Base-by-base conservation (phyloP, 371 early-diverging fungal genomes). In the Batkoa obscura region DNA sequence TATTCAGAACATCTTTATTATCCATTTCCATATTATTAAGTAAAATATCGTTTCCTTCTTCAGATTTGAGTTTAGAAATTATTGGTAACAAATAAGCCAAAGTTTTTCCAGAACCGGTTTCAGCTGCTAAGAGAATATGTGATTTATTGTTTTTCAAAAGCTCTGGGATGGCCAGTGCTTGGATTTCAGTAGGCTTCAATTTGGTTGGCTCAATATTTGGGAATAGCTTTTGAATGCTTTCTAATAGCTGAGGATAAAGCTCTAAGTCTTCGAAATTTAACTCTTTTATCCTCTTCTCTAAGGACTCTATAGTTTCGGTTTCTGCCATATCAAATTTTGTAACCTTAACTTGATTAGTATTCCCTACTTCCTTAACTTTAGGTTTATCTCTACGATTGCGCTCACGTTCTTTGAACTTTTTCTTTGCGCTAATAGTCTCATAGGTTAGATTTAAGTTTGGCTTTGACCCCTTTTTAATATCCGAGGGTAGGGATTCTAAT, bases 41-140 rank as follows among this genome's bases (percentile, higher is more conserved):
- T 34, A 31, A 17, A 12, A 50, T 56, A 33, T 32, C 3, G 64
- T 15, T 79, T 70, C 58, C 70, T 53, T 66, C 88, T 75, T 67
- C 91, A 4, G 43, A 42, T 58, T 80, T 94, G 62, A 78, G 78
- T 72, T 68, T 66, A 30, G 84, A 72, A 33, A 86, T 67, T 1
- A 86, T 75, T 0, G 99, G 99, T 32, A 95, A 60, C 39, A 98
- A 72, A 63, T 92, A 99, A 1, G 99, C 86, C 30, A 96, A 72
- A 0, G 99, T 99, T 70, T 99, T 99, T n/a, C 99, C 99, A 0
- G 90, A 87, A 15, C 99, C 99, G 0, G 98, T 98, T 60, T 91
- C 88, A 0, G 98, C 91, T 2, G 95, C 95, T 47, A 84, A 76
- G 17, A 98, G 66, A 1, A 83, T 68, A 57, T 80, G 72, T 33